Base-by-base conservation (phyloP, 2,329 filamentous ascomycete genomes). In the Pseudogymnoascus sp. region DNA sequence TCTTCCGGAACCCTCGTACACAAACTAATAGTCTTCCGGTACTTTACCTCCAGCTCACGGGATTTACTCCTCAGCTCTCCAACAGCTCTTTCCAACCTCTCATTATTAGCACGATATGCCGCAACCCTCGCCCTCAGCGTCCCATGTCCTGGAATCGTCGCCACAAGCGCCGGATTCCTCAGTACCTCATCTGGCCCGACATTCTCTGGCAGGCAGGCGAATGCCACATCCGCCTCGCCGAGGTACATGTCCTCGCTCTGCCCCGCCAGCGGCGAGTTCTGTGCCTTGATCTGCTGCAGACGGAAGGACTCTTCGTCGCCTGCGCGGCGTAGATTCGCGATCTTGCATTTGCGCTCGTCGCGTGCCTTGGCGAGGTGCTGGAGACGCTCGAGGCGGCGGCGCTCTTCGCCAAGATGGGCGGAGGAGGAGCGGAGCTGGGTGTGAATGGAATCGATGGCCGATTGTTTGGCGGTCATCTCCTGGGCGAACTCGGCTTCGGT, bases 21-120 rank as follows among this genome's bases (percentile, higher is more conserved):
- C 10, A 97, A 78, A 61, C 88, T 86, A 25, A 99, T 91, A 31
- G 97, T 90, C 67, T 88, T 89, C 27, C 92, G 84, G 72, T 97
- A 97, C 74, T 94, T 91, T 67, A 88, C 80, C 70, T 96, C 93
- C 3, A 96, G 80, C 61, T 96, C 92, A 4, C 86, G 87, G 68
- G 90, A 93, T 64, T 89, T 86, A 31, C 87, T 87, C 72, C 90
- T 87, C 7, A 99, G 81, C 5, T 82, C 82, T 15, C 83, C 81
- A 1, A 91, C 87, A 67, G 88, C 84, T 59, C 84, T 83, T 60
- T 84, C 78, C 10, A 94, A 84, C 15, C 82, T 79, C 42, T 82
- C 79, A 48, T 91, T 90, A 55, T 91, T 86, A 10, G 79, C 77
- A 62, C 83, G 80, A 64, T 96, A 88, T 2, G 89, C 89, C 40